Evolutionary conservation across 2,329 filamentous ascomycete species (phyloP), one percentile per base, ranked within the genome.

Genomic region (Aspergillus latus): DNA sequence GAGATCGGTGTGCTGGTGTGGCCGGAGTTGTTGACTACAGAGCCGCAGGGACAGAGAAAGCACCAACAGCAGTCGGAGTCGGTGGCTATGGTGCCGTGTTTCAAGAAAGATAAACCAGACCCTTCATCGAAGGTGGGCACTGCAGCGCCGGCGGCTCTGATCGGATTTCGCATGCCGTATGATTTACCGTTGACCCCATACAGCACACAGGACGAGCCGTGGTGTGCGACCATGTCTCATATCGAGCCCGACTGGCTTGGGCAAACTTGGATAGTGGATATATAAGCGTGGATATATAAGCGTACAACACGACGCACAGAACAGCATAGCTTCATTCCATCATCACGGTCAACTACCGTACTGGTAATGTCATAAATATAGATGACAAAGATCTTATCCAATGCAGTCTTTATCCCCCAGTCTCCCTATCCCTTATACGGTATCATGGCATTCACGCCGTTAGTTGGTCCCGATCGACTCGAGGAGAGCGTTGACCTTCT

Each of bases 1-100:
- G 92, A 96, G 70, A 82, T 90, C 32, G 92, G 92, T 0, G 89
- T 96, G 1, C 69, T 96, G 46, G 81, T 96, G 0, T 95, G 91
- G 89, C 91, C 92, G 0, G 84, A 68, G 16, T 64, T 85, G 28
- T 81, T 79, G 46, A 60, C 58, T 10, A 26, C 28, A 34, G 21
- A 49, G 28, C n/a, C 51, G 39, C 39, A 42, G 34, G 34, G 34
- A 9, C 34, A 36, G 34, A 13, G 34, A 8, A 21, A 21, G 21
- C 21, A 21, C 21, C 21, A 21, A 13, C 13, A 9, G 21, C 44
- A 40, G 21, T 34, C 45, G 6, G 26, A 32, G 7, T 62, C 56
- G 0, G 79, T 80, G 0, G 67, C 70, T 5, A 94, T 96, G 88
- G 76, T 88, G 1, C 84, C 85, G 1, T 84, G 83, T 1, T 93